phyloP scores from a whole-genome alignment of 2,329 filamentous ascomycete species.

The Bimuria novae-zelandiae region DNA sequence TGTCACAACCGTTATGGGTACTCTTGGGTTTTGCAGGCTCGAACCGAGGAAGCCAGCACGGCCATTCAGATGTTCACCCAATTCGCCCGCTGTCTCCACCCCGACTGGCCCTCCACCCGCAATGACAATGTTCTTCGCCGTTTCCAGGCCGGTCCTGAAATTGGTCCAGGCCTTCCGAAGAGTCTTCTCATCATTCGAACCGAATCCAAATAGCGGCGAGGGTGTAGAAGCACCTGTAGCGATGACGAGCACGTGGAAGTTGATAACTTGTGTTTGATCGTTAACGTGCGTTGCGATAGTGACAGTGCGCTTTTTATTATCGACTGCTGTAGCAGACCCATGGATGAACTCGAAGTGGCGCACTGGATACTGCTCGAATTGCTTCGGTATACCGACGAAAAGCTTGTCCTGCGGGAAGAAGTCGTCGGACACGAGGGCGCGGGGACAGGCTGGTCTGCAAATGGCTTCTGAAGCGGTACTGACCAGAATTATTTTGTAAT shows the following conservation, averaged over 20 bases:
- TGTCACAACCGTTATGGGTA: slow-evolving; percentile 46
- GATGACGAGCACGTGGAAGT: slow-evolving; percentile 44
- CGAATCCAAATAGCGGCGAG: slow-evolving; percentile 43
- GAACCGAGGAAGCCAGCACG: slow-evolving; percentile 46
- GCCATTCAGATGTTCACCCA: slow-evolving; percentile 58
- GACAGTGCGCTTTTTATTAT: slow-evolving; percentile 42
- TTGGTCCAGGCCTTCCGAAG: slow-evolving; percentile 29
- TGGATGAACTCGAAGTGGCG: slow-evolving; percentile 45
- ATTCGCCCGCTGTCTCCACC: slow-evolving; percentile 46
- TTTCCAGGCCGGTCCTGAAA: slow-evolving; percentile 46
- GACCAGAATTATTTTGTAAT: slow-evolving; percentile 44
- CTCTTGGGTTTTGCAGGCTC: slow-evolving; percentile 23
- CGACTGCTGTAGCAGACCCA: slow-evolving; percentile 35
- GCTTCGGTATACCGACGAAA: slow-evolving; percentile 42
- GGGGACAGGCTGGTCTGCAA: slow-evolving; percentile 40
- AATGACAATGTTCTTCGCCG: slow-evolving; percentile 42
- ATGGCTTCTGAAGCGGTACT: slow-evolving; percentile 38
- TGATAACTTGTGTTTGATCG: slow-evolving; percentile 30
- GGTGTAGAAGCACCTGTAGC: slow-evolving; percentile 44
- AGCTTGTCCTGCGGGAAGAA: slow-evolving; percentile 38
- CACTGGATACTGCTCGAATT: slow-evolving; percentile 40
- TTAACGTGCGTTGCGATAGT: slow-evolving; percentile 24
- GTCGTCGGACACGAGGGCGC: slow-evolving; percentile 42
- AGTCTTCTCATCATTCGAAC: slow-evolving; percentile 37
- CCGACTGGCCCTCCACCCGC: slow-evolving; percentile 44